Conservation (phyloP, 2,329 filamentous ascomycete species). For the Alternaria ethzedia region DNA sequence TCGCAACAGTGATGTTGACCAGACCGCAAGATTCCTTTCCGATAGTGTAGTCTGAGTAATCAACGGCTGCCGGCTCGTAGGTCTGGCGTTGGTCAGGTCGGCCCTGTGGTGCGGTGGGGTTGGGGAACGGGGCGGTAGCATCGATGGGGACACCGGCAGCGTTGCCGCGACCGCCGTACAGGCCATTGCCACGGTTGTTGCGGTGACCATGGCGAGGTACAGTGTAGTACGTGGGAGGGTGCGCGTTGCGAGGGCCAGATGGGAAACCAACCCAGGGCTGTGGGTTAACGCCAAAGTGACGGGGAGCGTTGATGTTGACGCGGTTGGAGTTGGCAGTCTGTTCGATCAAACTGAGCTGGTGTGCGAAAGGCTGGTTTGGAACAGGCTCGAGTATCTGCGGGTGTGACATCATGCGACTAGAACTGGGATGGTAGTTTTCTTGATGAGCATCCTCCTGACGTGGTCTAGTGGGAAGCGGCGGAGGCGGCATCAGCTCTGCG, state of each 20-base stretch:
- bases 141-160: slow-evolving; percentile 36
- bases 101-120: slow-evolving; percentile 35
- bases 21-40: slow-evolving; percentile 9
- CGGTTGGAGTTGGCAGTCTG: slow-evolving; percentile 11
- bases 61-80: background rate
- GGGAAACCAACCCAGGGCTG: slow-evolving; percentile 11
- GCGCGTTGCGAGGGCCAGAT: background rate
- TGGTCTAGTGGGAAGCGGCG: background rate
- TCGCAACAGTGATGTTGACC: slow-evolving; percentile 3
- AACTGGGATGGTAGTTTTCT: background rate
- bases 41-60: slow-evolving; percentile 1
- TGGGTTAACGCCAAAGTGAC: slow-evolving; percentile 13
- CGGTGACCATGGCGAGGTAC: slow-evolving; percentile 3
- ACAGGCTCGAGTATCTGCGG: background rate
- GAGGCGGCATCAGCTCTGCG: slow-evolving; percentile 1
- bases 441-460: background rate
- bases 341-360: slow-evolving; percentile 21
- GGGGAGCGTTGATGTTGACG: slow-evolving; percentile 4
- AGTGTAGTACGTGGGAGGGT: background rate
- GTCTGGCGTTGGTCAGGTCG: background rate
- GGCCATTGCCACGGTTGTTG: slow-evolving; percentile 27
- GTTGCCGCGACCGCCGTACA: slow-evolving; percentile 22
- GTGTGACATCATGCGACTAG: background rate
- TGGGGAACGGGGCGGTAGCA: slow-evolving; percentile 41
- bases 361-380: slow-evolving; percentile 10